A percentile compares a stretch with the other conserved stretches of the same genome.
These are phyloP conservation scores for Globisporangium viniferum DNA, from an alignment of 352 stramenopile species.

Conservation along the genomic window DNA sequence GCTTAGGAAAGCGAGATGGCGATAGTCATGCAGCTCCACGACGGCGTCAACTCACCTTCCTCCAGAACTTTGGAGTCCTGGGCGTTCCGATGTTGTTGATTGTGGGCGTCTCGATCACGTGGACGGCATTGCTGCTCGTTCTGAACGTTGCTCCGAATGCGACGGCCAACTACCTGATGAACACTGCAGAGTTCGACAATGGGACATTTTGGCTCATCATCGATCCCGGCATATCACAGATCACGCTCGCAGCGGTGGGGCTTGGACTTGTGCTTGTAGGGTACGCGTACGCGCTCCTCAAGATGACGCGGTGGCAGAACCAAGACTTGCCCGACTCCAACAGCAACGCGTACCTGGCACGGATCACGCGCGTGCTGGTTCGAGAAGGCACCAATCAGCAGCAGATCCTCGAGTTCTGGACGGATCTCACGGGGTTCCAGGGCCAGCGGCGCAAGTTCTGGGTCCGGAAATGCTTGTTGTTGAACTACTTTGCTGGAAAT, in stretches of 20 bases:
- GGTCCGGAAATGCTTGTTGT: constrained; percentile 18
- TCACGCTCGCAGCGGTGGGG: constrained; percentile 18
- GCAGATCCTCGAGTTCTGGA: constrained; percentile 17
- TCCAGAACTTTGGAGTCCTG: constrained; percentile 28
- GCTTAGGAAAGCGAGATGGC: neutral
- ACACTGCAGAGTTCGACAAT: constrained; percentile 42
- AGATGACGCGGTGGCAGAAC: constrained; percentile 29
- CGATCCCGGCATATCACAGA: constrained; percentile 15
- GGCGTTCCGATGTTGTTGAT: constrained; percentile 24
- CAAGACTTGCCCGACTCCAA: constrained; percentile 6
- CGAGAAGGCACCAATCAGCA: neutral
- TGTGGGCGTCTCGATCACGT: constrained; percentile 22
- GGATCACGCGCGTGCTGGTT: constrained; percentile 6
- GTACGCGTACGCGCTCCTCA: constrained; percentile 27
- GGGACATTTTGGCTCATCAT: constrained; percentile 47
- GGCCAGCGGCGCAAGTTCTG: constrained; percentile 41
- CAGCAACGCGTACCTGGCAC: constrained; percentile 2
- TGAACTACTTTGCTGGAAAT: no score
- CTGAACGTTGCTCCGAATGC: constrained; percentile 39
- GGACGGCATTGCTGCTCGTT: constrained; percentile 34
- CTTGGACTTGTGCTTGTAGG: constrained; percentile 22
- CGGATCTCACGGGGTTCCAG: constrained; percentile 25
- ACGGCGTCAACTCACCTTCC: constrained; percentile 21
- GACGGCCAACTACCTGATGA: constrained; percentile 43
- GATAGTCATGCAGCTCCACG: neutral